A percentile compares a stretch with the other conserved stretches of the same genome.
Conservation (phyloP, 371 early-diverging fungal genomes). For the Mortierella polycephala region DNA sequence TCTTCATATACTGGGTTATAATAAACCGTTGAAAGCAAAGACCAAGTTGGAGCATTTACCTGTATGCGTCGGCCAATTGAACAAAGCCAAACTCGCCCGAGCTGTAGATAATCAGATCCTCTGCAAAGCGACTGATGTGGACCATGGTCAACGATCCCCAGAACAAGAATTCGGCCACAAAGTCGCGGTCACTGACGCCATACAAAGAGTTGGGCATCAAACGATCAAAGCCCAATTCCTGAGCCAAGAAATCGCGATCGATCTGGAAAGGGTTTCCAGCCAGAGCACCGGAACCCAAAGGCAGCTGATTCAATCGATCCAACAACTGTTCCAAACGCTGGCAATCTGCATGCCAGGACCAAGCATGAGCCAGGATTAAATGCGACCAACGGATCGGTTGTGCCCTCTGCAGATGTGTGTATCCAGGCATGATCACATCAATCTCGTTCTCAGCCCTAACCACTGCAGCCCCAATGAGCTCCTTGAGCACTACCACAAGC, state of each 20-base stretch:
- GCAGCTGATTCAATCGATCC: constrained; percentile 84
- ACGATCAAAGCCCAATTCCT: constrained; percentile 87
- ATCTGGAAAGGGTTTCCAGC: constrained; percentile 98
- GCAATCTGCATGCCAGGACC: constrained; percentile 89
- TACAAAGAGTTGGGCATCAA: constrained; percentile 89
- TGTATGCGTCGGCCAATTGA: constrained; percentile 92
- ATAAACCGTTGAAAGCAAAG: background rate
- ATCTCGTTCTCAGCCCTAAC: constrained; percentile 87
- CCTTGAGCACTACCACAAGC: constrained; percentile 73
- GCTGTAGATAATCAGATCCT: constrained; percentile 95
- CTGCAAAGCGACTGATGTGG: constrained; percentile 92
- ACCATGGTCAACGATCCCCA: constrained; percentile 90
- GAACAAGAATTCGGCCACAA: constrained; percentile 95
- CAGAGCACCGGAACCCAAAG: constrained; percentile 94
- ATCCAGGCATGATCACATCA: constrained; percentile 96
- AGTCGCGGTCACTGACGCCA: constrained; percentile 95
- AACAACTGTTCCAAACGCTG: constrained; percentile 84
- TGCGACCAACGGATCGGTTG: constrained; percentile 98
- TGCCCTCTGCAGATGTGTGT: constrained; percentile 98
- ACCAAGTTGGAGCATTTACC: constrained; percentile 43
- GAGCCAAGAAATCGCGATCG: constrained; percentile 88
- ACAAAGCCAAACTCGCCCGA: constrained; percentile 94
- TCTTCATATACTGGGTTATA: too few relatives aligned
- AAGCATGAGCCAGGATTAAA: constrained; percentile 88
- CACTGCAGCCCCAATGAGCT: constrained; percentile 78